Evolutionary conservation across 768 basidiomycete species (phyloP), one percentile per base, ranked within the genome.

Genomic region (Leccinellum albellum): DNA sequence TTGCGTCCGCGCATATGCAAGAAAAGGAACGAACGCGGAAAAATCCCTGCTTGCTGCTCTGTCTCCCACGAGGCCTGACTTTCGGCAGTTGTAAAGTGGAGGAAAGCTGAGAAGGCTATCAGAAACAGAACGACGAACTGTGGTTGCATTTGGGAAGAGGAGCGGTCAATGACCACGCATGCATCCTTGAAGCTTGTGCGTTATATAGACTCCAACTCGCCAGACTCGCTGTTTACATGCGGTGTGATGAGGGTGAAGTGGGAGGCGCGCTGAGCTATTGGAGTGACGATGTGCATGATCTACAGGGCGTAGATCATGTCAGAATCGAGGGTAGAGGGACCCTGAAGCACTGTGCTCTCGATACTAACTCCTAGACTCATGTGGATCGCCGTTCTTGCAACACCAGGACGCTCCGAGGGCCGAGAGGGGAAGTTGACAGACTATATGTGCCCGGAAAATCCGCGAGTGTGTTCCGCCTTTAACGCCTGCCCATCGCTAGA

Each of bases 121-220:
- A 54, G 47, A n/a, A 55, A 26, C 21, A 53, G 14, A 24, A 53
- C 10, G 20, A 17, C 15, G 47, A 50, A 10, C 2, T 51, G 51
- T 26, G 24, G 31, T 31, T 13, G 56, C 63, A 64, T 50, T 35
- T 47, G 20, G 45, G n/a, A 37, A 26, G 37, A 45, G 12, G 32
- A 53, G 6, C 7, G 15, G 24, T 6, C 23, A 23, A 37, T 6
- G 23, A 15, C 17, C 46, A 40, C 7, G 44, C 23, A 37, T 28
- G 35, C 21, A 26, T 35, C 32, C 47, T 17, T 37, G 35, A 17
- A 54, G 37, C 32, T 37, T n/a, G n/a, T n/a, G n/a, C n/a, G n/a
- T n/a, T 60, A 51, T 54, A 59, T 56, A 53, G 29, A 6, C 17
- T 14, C 23, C 53, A 55, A 24, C 21, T 28, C 1, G 28, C 28